Base-by-base conservation (phyloP, 805 yeast species). In the Saturnispora serradocipensis region DNA sequence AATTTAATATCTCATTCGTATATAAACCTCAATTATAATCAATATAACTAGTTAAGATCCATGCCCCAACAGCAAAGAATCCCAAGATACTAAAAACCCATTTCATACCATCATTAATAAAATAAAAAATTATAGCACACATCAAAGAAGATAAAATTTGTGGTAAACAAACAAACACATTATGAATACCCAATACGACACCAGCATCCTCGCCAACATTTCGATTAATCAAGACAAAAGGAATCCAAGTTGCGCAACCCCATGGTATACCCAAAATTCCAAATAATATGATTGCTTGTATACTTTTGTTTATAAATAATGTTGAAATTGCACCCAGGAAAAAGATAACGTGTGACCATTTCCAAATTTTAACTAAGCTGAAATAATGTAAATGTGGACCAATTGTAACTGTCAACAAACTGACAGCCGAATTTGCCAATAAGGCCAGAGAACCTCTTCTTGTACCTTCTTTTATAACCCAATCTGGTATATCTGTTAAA, bases 191-290 rank as follows among this genome's bases (percentile, higher is more conserved):
- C 52, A 80, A 60, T 36, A 79, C 69, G 3, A 78, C 69, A 0
- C 84, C 84, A 3, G 82, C 73, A 58, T 78, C 82, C 54, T 75
- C 75, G 54, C 76, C 82, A 52, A 74, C 67, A 24, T 64, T 57
- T 44, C 70, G 82, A 34, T 83, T 76, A 10, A 81, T 78, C 38
- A 81, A 59, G 1, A 80, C 80, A 62, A 80, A 81, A 6, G 86
- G 86, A 2, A 82, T 80, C 86, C 86, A 81, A 16, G 79, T 69
- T 0, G 84, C 81, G 53, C 71, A 71, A 1, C 86, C 85, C 86
- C 86, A 81, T 0, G 84, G 75, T 20, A 81, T 66, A 3, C 86
- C 86, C 43, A 80, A 61, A 15, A 80, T 58, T 0, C 72, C 80
- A 56, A 81, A 76, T 60, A 81, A 60, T 0, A 67, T 55, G 8